Percentiles rank a stretch among this genome's conserved stretches.
Evolutionary conservation across 2,329 filamentous ascomycete species (phyloP).

Genomic region (Sporothrix schenckii): DNA sequence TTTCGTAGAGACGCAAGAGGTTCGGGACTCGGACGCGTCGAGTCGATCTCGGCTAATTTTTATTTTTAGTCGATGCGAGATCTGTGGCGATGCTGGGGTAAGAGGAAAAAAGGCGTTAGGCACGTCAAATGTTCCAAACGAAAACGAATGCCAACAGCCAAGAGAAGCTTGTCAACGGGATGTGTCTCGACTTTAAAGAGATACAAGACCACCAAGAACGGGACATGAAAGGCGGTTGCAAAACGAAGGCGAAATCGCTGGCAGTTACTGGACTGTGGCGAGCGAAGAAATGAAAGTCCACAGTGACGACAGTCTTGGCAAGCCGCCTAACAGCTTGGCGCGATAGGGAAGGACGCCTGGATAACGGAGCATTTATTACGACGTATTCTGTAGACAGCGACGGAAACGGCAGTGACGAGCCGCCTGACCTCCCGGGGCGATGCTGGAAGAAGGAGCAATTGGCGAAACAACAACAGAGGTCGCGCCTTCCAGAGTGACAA

Average conservation of each 20-base stretch:
- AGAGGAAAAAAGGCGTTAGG: neutral
- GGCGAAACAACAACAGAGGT: neutral
- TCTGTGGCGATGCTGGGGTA: neutral
- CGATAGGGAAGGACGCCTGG: neutral
- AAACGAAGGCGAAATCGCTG: neutral
- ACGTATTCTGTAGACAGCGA: neutral
- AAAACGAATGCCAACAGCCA: slow-evolving; percentile 13
- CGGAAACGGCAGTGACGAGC: slow-evolving; percentile 18
- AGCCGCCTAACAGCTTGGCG: slow-evolving; percentile 12
- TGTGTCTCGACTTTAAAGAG: slow-evolving; percentile 22
- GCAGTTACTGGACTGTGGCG: neutral
- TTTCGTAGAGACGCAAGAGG: slow-evolving; percentile 2
- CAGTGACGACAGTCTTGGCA: slow-evolving; percentile 1
- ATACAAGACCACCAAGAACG: slow-evolving; percentile 15
- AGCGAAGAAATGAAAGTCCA: slow-evolving; percentile 7
- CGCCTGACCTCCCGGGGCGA: neutral
- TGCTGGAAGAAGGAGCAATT: neutral
- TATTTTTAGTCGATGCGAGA: neutral
- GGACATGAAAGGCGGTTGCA: slow-evolving; percentile 7
- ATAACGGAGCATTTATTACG: too few species aligned
- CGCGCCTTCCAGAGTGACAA: slow-evolving; percentile 12
- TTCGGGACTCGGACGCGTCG: slow-evolving; percentile 27
- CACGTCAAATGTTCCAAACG: neutral
- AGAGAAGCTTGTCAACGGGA: slow-evolving; percentile 27
- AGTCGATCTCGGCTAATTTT: slow-evolving; percentile 20